Conservation (phyloP, 140 eudicot genomes). For the Eryngium alpinum region DNA sequence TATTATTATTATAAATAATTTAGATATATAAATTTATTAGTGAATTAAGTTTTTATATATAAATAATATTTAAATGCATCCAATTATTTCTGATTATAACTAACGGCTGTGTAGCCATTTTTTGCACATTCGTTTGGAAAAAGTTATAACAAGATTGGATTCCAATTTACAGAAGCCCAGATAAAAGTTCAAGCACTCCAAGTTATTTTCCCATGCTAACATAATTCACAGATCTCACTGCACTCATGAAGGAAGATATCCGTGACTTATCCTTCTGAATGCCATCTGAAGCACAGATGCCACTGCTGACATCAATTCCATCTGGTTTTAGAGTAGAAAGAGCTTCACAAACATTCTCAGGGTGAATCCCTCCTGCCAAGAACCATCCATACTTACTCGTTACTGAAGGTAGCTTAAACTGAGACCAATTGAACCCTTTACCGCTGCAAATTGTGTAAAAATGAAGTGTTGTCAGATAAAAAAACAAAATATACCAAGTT, state of each 20-base stretch:
- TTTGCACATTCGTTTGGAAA: too few species aligned
- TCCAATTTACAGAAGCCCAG: background rate
- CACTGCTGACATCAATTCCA: constrained; percentile 95
- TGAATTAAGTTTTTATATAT: too few species aligned
- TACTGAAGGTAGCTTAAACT: constrained; percentile 66
- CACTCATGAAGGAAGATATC: constrained; percentile 62
- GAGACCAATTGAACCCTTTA: constrained; percentile 84
- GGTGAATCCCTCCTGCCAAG: constrained; percentile 86
- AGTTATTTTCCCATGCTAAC: constrained; percentile 11
- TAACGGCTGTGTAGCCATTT: too few species aligned
- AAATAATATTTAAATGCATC: too few species aligned
- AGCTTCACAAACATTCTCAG: constrained; percentile 64
- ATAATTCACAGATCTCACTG: constrained; percentile 51
- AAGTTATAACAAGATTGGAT: too few species aligned
- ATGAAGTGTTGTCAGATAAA: background rate
- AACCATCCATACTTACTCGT: constrained; percentile 88
- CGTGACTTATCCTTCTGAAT: constrained; percentile 63
- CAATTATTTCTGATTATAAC: too few species aligned
- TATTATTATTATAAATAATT: too few species aligned
- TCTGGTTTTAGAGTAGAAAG: constrained; percentile 57
- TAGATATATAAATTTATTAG: too few species aligned
- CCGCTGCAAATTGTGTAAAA: constrained; percentile 46
- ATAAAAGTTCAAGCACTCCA: background rate
- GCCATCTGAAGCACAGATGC: constrained; percentile 89
- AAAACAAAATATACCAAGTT: background rate